These are phyloP conservation scores for Xanthoconium stramineum DNA, from an alignment of 768 basidiomycete species.

Conservation along the genomic window DNA sequence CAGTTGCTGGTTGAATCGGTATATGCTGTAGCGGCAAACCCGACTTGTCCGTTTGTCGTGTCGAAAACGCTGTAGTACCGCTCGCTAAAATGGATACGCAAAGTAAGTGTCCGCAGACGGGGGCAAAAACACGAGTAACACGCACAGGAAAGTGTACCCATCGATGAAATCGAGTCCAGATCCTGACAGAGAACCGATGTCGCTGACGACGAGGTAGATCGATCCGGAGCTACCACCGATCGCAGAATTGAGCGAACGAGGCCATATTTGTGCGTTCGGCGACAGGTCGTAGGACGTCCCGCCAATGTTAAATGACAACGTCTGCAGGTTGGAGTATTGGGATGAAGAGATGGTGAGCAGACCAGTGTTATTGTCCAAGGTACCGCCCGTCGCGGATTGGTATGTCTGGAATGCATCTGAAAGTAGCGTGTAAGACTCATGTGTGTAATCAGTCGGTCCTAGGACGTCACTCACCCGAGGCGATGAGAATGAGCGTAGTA, in stretches of 20 bases:
- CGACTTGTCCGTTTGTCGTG: constrained; percentile 2
- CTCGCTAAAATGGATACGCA: constrained; percentile 2
- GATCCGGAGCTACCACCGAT: constrained; percentile 25
- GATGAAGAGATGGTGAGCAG: constrained; percentile 26
- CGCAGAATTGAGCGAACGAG: constrained; percentile 30
- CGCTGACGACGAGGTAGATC: constrained; percentile 31
- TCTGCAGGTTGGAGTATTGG: constrained; percentile 26
- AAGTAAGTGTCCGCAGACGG: neutral
- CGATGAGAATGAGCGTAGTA: constrained; percentile 28
- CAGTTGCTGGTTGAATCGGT: neutral
- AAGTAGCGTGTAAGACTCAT: constrained; percentile 3
- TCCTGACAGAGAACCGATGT: constrained; percentile 15
- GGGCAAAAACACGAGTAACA: too few species aligned
- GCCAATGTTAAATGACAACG: constrained; percentile 28
- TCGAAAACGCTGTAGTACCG: constrained; percentile 39
- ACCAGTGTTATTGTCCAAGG: constrained; percentile 26
- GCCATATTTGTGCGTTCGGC: constrained; percentile 34
- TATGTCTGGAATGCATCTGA: constrained; percentile 29
- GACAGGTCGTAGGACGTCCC: constrained; percentile 17
- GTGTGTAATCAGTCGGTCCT: neutral
- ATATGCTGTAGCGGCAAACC: constrained; percentile 6
- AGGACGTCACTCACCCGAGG: constrained; percentile 12
- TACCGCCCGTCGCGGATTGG: constrained; percentile 25
- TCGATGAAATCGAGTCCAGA: constrained; percentile 24
- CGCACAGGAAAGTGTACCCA: constrained; percentile 17